Percentiles rank a stretch among this genome's conserved stretches.
phyloP scores from a whole-genome alignment of 1,284 basidiomycete genomes.

The Megacollybia platyphylla region DNA sequence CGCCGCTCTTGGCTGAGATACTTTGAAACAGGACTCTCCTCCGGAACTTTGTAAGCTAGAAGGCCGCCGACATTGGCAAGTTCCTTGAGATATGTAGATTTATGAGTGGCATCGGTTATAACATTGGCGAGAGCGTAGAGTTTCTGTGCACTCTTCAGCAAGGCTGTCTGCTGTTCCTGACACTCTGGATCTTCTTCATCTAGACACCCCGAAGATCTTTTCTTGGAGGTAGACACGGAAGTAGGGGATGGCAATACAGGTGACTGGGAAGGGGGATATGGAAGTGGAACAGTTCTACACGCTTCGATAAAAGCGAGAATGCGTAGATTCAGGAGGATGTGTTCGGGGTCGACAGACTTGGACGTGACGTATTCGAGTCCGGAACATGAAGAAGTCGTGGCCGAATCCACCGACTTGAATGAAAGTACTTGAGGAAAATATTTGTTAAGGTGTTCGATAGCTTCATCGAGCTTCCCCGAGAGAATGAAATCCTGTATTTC shows the following conservation, averaged over 20 bases:
- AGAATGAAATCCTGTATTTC: constrained; percentile 58
- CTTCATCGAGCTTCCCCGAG: constrained; percentile 56
- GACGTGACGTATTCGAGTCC: constrained; percentile 35
- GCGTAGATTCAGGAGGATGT: constrained; percentile 71
- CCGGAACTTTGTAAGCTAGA: constrained; percentile 65
- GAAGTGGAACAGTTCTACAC: constrained; percentile 57
- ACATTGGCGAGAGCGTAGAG: constrained; percentile 42
- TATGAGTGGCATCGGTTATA: constrained; percentile 39
- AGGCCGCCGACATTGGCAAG: constrained; percentile 62
- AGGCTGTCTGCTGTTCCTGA: constrained; percentile 22
- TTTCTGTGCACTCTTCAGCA: constrained; percentile 49
- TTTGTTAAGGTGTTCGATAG: constrained; percentile 48
- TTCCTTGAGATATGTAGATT: constrained; percentile 51
- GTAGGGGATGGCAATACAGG: constrained; percentile 5
- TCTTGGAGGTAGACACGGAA: constrained; percentile 2
- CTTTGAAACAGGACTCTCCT: constrained; percentile 50
- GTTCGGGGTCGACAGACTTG: constrained; percentile 55
- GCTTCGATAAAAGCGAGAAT: constrained; percentile 77
- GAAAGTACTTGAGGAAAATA: constrained; percentile 62
- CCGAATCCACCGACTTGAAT: constrained; percentile 9
- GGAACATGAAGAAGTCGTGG: constrained; percentile 7
- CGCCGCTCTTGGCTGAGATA: constrained; percentile 66
- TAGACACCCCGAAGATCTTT: neutral
- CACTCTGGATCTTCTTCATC: constrained; percentile 14
- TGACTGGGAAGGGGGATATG: constrained; percentile 19